These are phyloP conservation scores for Megacollybia platyphylla DNA, from an alignment of 1,284 basidiomycete species.

Conservation along the genomic window DNA sequence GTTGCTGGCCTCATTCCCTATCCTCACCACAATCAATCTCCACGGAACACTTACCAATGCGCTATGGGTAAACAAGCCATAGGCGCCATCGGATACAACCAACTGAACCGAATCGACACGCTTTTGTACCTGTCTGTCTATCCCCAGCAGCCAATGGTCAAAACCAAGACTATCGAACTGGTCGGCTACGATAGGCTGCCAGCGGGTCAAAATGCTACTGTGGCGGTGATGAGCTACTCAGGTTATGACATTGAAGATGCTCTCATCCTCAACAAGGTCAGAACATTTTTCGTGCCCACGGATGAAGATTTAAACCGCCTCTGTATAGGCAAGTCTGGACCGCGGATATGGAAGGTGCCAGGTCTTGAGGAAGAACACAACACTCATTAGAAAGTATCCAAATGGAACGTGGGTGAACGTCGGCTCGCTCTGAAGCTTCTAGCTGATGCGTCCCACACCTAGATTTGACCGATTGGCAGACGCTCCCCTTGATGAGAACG, in stretches of 20 bases:
- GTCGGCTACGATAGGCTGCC: constrained; percentile 95
- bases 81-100: constrained; percentile 98
- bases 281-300: constrained; percentile 6
- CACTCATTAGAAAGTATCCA: constrained; percentile 90
- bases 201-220: constrained; percentile 96
- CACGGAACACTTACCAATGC: constrained; percentile 98
- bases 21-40: constrained; percentile 99
- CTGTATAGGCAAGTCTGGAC: constrained; percentile 75
- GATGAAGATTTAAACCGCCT: constrained; percentile 1
- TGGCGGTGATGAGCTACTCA: constrained; percentile 98
- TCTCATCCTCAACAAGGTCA: constrained; percentile 86
- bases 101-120: constrained; percentile 96
- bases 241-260: constrained; percentile 99
- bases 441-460: background rate
- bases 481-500: constrained; percentile 77
- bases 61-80: constrained; percentile 99
- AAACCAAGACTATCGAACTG: constrained; percentile 96
- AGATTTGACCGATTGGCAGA: constrained; percentile 93
- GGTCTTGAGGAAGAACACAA: constrained; percentile 91
- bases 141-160: constrained; percentile 99
- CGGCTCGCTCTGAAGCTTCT: constrained; percentile 4
- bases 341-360: constrained; percentile 97
- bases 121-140: constrained; percentile 98
- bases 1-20: constrained; percentile 98
- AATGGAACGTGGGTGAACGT: constrained; percentile 77